Percentiles rank a stretch among this genome's conserved stretches.
Conservation (phyloP, 139 green algal species). For the Chlamydomonas sp. region DNA sequence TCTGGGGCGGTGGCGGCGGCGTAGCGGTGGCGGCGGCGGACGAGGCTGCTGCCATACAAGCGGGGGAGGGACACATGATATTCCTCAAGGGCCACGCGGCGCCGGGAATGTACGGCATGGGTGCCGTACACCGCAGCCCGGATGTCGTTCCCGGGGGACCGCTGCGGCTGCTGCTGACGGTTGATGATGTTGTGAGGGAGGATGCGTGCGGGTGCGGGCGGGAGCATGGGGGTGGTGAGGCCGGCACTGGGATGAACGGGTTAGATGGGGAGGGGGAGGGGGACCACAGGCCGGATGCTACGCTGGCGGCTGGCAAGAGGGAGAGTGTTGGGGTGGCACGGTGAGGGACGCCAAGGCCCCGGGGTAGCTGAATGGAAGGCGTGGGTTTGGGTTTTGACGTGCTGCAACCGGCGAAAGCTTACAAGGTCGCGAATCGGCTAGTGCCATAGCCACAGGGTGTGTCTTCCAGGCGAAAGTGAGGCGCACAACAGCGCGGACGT, state of each 20-base stretch:
- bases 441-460: too few relatives aligned
- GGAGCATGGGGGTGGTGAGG: background rate
- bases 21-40: conserved; percentile 38
- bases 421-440: too few relatives aligned
- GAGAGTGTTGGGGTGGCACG: too few relatives aligned
- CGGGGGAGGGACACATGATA: conserved; percentile 39
- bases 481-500: background rate
- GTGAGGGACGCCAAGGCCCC: too few relatives aligned
- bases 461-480: too few relatives aligned
- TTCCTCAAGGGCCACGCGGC: conserved; percentile 53
- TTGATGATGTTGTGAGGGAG: conserved; percentile 37
- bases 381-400: too few relatives aligned
- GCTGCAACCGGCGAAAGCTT: too few relatives aligned
- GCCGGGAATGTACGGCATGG: conserved; percentile 40
- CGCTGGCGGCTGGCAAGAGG: too few relatives aligned
- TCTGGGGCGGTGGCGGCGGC: background rate
- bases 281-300: too few relatives aligned
- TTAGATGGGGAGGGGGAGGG: too few relatives aligned
- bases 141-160: background rate
- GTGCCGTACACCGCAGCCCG: conserved; percentile 38
- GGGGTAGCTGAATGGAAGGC: too few relatives aligned
- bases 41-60: conserved; percentile 29
- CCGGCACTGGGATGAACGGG: conserved; percentile 6
- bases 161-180: conserved; percentile 45
- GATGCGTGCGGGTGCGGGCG: background rate